Evolutionary conservation across 2,329 filamentous ascomycete species (phyloP).

Genomic region (Fusarium odoratissimum): DNA sequence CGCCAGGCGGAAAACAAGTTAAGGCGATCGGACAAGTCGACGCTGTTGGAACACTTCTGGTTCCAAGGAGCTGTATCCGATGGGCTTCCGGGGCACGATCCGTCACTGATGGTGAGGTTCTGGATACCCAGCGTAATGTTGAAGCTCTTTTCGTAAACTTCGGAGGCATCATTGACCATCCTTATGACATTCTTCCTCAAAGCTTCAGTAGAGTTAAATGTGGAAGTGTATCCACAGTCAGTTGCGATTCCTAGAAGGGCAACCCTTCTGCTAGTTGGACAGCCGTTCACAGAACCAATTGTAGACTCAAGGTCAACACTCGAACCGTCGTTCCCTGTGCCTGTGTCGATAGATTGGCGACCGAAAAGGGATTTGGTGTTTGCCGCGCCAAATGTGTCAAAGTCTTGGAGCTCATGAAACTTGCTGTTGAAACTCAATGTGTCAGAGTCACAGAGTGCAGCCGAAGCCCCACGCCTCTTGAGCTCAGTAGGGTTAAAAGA

Average conservation of each 20-base stretch:
- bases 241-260: slow-evolving; percentile 92
- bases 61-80: slow-evolving; percentile 84
- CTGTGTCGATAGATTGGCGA: slow-evolving; percentile 76
- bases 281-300: slow-evolving; percentile 87
- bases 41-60: slow-evolving; percentile 71
- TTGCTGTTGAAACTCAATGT: slow-evolving; percentile 82
- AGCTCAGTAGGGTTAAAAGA: slow-evolving; percentile 65
- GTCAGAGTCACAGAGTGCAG: slow-evolving; percentile 77
- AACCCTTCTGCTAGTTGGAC: slow-evolving; percentile 89
- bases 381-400: slow-evolving; percentile 68
- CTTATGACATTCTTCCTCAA: slow-evolving; percentile 81
- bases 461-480: slow-evolving; percentile 68
- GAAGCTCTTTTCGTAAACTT: slow-evolving; percentile 89
- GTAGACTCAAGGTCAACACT: slow-evolving; percentile 77
- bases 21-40: slow-evolving; percentile 79
- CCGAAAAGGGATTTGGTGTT: slow-evolving; percentile 76
- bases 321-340: slow-evolving; percentile 76
- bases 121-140: slow-evolving; percentile 93
- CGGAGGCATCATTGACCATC: slow-evolving; percentile 87
- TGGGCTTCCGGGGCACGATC: slow-evolving; percentile 77
- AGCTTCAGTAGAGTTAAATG: slow-evolving; percentile 72
- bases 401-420: slow-evolving; percentile 63
- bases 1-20: slow-evolving; percentile 93
- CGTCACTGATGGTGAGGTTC: slow-evolving; percentile 82
- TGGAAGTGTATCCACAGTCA: slow-evolving; percentile 86